A percentile compares a stretch with the other conserved stretches of the same genome.
phyloP scores from a whole-genome alignment of 2,329 filamentous ascomycete species.

The Onygenales sp. region DNA sequence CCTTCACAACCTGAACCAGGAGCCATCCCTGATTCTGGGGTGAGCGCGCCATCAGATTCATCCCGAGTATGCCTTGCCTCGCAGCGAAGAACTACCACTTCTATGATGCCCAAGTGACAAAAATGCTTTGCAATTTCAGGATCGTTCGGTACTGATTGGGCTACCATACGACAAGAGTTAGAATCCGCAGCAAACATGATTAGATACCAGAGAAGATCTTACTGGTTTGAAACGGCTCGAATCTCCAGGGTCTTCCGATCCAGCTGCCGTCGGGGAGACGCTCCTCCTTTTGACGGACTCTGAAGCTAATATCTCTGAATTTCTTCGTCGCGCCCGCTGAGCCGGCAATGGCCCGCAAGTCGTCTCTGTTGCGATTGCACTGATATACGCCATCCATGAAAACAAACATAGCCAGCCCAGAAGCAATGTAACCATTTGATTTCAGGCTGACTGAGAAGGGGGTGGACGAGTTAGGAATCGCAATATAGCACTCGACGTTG shows the following conservation, averaged over 20 bases:
- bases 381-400: constrained; percentile 51
- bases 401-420: constrained; percentile 45
- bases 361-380: constrained; percentile 44
- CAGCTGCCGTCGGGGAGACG: constrained; percentile 36
- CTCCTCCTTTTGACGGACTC: constrained; percentile 46
- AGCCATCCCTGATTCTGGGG: constrained; percentile 13
- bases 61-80: constrained; percentile 9
- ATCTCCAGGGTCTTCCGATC: constrained; percentile 45
- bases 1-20: constrained; percentile 14
- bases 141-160: background rate
- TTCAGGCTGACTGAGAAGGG: constrained; percentile 42
- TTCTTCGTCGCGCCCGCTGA: constrained; percentile 15
- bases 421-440: constrained; percentile 42
- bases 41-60: constrained; percentile 10
- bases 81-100: constrained; percentile 22
- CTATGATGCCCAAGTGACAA: constrained; percentile 20
- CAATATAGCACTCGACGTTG: constrained; percentile 42
- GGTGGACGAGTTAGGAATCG: constrained; percentile 37
- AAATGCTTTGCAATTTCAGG: constrained; percentile 10
- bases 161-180: background rate
- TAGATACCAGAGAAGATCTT: constrained; percentile 7
- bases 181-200: background rate
- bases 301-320: constrained; percentile 38
- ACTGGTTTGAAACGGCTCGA: constrained; percentile 42
- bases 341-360: constrained; percentile 19